Conservation (phyloP, 2,329 filamentous ascomycete species). For the Myriosclerotinia curreyana region DNA sequence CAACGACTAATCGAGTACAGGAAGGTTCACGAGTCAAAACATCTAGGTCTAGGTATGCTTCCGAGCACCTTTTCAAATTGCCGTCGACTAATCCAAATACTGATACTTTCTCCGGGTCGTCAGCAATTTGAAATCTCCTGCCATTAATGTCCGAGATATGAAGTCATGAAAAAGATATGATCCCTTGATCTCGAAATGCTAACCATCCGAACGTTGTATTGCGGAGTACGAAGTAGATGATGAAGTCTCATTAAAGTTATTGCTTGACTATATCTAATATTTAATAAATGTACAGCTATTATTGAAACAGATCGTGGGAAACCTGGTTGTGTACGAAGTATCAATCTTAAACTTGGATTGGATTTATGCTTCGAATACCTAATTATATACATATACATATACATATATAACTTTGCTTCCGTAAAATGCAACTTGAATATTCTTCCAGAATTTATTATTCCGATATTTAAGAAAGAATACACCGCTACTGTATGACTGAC, state of each 20-base stretch:
- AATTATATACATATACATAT: too few relatives aligned
- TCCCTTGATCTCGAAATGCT: background rate
- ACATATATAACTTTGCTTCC: background rate
- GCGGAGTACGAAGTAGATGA: background rate
- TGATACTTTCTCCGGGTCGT: background rate
- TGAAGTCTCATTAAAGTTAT: conserved; percentile 7
- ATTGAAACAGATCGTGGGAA: background rate
- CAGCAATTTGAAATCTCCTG: background rate
- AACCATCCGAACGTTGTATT: background rate
- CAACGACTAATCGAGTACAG: background rate
- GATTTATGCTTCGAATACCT: conserved; percentile 1
- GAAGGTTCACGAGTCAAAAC: background rate
- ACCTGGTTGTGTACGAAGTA: background rate
- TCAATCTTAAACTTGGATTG: conserved; percentile 1
- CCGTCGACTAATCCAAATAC: conserved; percentile 5
- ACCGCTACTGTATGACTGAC: too few relatives aligned
- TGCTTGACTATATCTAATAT: background rate
- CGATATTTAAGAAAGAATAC: too few relatives aligned
- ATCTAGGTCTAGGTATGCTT: background rate
- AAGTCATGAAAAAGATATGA: background rate
- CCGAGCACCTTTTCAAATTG: background rate
- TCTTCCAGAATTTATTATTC: background rate
- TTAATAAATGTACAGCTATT: background rate
- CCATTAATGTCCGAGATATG: background rate
- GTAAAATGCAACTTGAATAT: conserved; percentile 1